A percentile compares a stretch with the other conserved stretches of the same genome.
Conservation (phyloP, 208 protist species). For the Leishmania braziliensis region DNA sequence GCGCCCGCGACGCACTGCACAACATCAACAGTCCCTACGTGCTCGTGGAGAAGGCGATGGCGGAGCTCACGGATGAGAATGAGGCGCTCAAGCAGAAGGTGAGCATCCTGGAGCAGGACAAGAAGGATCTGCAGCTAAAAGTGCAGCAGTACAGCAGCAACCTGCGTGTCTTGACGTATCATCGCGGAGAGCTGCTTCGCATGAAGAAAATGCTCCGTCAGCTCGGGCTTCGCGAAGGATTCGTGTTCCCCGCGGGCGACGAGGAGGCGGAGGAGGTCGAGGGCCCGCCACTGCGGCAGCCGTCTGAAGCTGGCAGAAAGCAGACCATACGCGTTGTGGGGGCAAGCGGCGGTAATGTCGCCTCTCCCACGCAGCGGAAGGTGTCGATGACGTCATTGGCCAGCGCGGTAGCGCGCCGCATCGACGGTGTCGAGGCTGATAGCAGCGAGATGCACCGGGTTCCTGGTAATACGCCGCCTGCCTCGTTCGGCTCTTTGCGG, state of each 20-base stretch:
- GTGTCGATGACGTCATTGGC: not conserved
- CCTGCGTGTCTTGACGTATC: slow-evolving; percentile 64
- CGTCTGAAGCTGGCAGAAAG: not conserved
- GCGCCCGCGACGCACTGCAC: slow-evolving; percentile 78
- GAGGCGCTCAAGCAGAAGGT: slow-evolving; percentile 59
- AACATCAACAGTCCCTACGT: slow-evolving; percentile 87
- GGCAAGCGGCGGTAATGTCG: not conserved
- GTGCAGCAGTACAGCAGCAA: slow-evolving; percentile 60
- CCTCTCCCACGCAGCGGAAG: not conserved
- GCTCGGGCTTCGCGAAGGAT: slow-evolving; percentile 61
- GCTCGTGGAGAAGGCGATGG: slow-evolving; percentile 74
- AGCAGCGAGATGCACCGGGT: not conserved
- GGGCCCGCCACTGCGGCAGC: not conserved
- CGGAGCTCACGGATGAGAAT: slow-evolving; percentile 57
- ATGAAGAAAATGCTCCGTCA: slow-evolving; percentile 72
- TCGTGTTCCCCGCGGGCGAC: slow-evolving; percentile 20
- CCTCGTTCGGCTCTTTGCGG: slow-evolving; percentile 17
- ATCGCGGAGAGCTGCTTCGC: slow-evolving; percentile 76
- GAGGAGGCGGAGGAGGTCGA: slow-evolving; percentile 10
- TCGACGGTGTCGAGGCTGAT: not conserved
- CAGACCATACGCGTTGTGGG: too few relatives aligned
- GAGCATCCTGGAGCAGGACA: slow-evolving; percentile 52
- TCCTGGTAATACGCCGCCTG: not conserved
- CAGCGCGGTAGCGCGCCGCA: not conserved
- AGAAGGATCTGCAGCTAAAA: slow-evolving; percentile 42